Evolutionary conservation across 2,329 filamentous ascomycete genomes (phyloP).

Genomic region (Exophiala sideris): DNA sequence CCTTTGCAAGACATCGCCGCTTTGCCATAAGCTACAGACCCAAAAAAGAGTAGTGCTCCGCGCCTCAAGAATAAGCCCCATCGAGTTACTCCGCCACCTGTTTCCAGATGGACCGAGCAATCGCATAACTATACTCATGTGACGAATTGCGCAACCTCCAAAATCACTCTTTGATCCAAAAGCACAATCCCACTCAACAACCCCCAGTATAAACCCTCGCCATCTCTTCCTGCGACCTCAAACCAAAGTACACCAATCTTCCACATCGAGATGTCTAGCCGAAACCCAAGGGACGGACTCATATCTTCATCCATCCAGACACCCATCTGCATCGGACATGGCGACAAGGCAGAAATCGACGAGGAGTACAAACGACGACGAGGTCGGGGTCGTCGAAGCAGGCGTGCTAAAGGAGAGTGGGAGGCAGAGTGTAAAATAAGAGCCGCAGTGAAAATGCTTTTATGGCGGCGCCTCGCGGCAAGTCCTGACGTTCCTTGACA

Average conservation of each 20-base stretch:
- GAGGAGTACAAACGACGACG: slow-evolving; percentile 54
- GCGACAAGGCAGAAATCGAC: slow-evolving; percentile 32
- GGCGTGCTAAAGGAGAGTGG: slow-evolving; percentile 43
- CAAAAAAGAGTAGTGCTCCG: slow-evolving; percentile 61
- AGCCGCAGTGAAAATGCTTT: slow-evolving; percentile 85
- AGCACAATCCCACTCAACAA: slow-evolving; percentile 7
- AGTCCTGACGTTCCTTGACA: slow-evolving; percentile 45
- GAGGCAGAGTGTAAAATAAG: slow-evolving; percentile 41
- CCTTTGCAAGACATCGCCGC: slow-evolving; percentile 37
- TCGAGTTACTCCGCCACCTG: slow-evolving; percentile 77
- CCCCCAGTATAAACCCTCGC: slow-evolving; percentile 34
- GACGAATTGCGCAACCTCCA: slow-evolving; percentile 68
- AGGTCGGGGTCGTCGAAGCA: slow-evolving; percentile 42
- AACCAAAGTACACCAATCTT: slow-evolving; percentile 36
- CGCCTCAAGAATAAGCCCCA: slow-evolving; percentile 99
- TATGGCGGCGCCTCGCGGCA: slow-evolving; percentile 99
- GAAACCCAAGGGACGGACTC: slow-evolving; percentile 60
- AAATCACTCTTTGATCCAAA: slow-evolving; percentile 8
- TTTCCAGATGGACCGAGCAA: slow-evolving; percentile 56
- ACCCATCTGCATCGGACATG: slow-evolving; percentile 30
- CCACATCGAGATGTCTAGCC: slow-evolving; percentile 19
- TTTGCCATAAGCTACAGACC: slow-evolving; percentile 56
- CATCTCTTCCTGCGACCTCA: slow-evolving; percentile 41
- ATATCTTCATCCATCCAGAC: slow-evolving; percentile 77
- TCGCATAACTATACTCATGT: slow-evolving; percentile 97